Evolutionary conservation across 441 rosid genomes (phyloP), one percentile per base, ranked within the genome.

Genomic region (Erodium texanum): DNA sequence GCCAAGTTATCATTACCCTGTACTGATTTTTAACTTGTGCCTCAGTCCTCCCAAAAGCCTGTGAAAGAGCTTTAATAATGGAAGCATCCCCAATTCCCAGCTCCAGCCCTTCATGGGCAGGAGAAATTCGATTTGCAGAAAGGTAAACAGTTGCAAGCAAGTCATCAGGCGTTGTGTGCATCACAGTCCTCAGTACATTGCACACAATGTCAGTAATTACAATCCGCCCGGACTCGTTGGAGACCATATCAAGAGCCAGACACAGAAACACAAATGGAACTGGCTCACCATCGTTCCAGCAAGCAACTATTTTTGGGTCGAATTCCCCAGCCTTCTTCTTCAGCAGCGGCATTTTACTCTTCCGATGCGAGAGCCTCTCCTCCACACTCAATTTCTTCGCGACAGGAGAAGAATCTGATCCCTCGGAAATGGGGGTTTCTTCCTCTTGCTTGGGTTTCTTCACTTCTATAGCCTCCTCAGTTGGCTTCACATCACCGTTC

Each of bases 41-140:
- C 74, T 88, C 93, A 14, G 89, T 89, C 77, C 88, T 86, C 75
- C 97, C 97, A 80, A 77, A 91, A 22, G 97, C 96, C 82, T 87
- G 91, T 0, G 96, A 80, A 2, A 94, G 86, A 0, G 94, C 97
- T 76, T 87, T 87, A n/a, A 88, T 84, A 68, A 91, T 85, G 22
- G 85, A 79, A 2, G 86, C 84, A 48, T 91, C 96, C 65, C 96
- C 97, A 48, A 89, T 85, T 32, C 97, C 97, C 67, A 91, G 78
- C 76, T 91, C 96, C 68, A 89, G 48, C 23, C 96, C 97, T 70
- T 89, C 92, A 50, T 94, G 97, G 23, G 96, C 89, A 11, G 99
- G 91, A 0, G 96, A 92, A 73, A 94, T 70, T 80, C 81, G 84
- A 72, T 89, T 86, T 0, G 93, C 96, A 50, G 87, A 70, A 68